A percentile compares a stretch with the other conserved stretches of the same genome.
phyloP scores from a whole-genome alignment of 768 basidiomycete species.

The Collybia mongolica region DNA sequence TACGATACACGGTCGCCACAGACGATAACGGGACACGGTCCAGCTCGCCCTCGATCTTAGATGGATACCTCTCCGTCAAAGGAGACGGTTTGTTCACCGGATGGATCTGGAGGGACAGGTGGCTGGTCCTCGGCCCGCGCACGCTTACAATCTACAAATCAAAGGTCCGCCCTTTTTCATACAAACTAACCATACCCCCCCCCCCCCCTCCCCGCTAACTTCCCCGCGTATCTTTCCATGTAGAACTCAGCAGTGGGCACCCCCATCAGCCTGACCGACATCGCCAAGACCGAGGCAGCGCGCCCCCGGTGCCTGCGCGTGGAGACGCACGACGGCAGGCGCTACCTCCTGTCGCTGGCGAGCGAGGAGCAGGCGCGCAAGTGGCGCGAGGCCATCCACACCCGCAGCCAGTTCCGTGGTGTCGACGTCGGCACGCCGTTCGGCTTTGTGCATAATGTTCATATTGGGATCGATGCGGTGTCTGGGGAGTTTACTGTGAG shows the following conservation, averaged over 20 bases:
- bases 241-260: constrained; percentile 7
- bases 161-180: constrained; percentile 51
- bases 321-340: constrained; percentile 18
- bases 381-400: constrained; percentile 31
- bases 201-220: no score
- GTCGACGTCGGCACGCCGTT: constrained; percentile 27
- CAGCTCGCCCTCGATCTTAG: constrained; percentile 39
- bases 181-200: not conserved
- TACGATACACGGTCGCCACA: constrained; percentile 10
- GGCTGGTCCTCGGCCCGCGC: constrained; percentile 68
- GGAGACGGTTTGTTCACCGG: constrained; percentile 71
- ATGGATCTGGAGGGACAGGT: constrained; percentile 76
- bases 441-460: constrained; percentile 29
- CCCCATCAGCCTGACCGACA: constrained; percentile 20
- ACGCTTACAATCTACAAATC: constrained; percentile 70
- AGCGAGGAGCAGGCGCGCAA: constrained; percentile 24
- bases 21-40: constrained; percentile 7
- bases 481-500: constrained; percentile 25
- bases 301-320: constrained; percentile 12
- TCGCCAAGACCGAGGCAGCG: constrained; percentile 19
- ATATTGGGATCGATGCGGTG: constrained; percentile 29
- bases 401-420: constrained; percentile 17
- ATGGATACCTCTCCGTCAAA: constrained; percentile 66
- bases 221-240: not conserved
- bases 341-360: constrained; percentile 25